phyloP scores from a whole-genome alignment of 441 rosid species.

The Populus hybrid region DNA sequence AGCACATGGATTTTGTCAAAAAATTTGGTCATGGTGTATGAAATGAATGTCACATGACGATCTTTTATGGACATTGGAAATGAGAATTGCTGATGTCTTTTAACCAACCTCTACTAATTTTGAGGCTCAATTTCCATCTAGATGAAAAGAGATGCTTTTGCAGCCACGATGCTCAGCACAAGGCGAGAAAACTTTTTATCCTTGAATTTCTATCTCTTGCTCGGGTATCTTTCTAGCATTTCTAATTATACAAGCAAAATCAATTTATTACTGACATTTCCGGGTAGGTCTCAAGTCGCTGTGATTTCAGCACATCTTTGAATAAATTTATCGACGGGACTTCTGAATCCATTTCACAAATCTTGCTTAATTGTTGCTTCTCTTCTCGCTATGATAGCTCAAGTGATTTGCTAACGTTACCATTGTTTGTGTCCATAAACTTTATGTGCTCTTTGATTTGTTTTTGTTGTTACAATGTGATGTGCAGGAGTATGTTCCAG shows the following conservation, averaged over 20 bases:
- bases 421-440: neutral
- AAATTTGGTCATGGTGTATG: neutral
- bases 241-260: neutral
- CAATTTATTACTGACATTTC: neutral
- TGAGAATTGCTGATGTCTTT: neutral
- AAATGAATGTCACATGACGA: neutral
- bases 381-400: neutral
- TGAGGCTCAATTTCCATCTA: neutral
- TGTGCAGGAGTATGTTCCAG: conserved; percentile 47
- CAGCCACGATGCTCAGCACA: neutral
- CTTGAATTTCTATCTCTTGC: neutral
- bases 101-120: neutral
- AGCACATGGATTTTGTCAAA: neutral
- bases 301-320: neutral
- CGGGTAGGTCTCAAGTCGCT: neutral
- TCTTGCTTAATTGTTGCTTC: neutral
- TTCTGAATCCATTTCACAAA: neutral
- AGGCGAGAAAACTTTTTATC: neutral
- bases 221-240: neutral
- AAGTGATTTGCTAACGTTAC: neutral
- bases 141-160: neutral
- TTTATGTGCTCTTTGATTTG: neutral
- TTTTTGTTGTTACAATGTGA: conserved; percentile 1
- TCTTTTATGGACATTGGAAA: neutral
- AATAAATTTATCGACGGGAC: neutral